Percentiles rank a stretch among this genome's conserved stretches.
These are phyloP conservation scores for Plenodomus lindquistii DNA, from an alignment of 2,329 filamentous ascomycete genomes.

Conservation along the genomic window DNA sequence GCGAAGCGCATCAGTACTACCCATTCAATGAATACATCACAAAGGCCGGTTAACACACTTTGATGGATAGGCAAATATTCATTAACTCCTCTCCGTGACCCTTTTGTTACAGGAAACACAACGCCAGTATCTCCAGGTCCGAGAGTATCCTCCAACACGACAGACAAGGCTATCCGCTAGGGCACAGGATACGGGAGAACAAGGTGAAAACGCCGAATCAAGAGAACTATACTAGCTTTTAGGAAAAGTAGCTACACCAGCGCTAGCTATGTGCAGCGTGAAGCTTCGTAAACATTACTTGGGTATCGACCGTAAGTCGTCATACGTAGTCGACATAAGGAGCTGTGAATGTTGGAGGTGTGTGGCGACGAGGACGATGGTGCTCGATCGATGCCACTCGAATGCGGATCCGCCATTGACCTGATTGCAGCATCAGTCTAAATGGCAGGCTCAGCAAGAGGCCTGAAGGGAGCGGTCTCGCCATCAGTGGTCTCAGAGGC, in stretches of 20 bases:
- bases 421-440: conserved; percentile 14
- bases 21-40: not conserved
- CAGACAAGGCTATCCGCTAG: conserved; percentile 11
- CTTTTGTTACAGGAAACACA: conserved; percentile 19
- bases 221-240: conserved; percentile 30
- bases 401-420: not conserved
- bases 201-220: conserved; percentile 27
- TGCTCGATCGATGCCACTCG: not conserved
- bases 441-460: conserved; percentile 32
- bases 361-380: not conserved
- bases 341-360: conserved; percentile 14
- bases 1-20: not conserved
- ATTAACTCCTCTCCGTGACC: conserved; percentile 20
- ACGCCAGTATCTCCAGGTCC: conserved; percentile 18
- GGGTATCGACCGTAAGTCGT: conserved; percentile 24
- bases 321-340: conserved; percentile 27
- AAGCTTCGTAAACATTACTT: conserved; percentile 24
- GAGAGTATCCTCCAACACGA: conserved; percentile 19
- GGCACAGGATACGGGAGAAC: conserved; percentile 16
- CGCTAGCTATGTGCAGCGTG: conserved; percentile 32
- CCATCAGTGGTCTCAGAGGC: conserved; percentile 11
- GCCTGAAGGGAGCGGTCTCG: conserved; percentile 10
- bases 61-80: conserved; percentile 3
- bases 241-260: conserved; percentile 28
- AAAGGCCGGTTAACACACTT: not conserved